Conservation (phyloP, 805 yeast species). For the Saturnispora halmiae region DNA sequence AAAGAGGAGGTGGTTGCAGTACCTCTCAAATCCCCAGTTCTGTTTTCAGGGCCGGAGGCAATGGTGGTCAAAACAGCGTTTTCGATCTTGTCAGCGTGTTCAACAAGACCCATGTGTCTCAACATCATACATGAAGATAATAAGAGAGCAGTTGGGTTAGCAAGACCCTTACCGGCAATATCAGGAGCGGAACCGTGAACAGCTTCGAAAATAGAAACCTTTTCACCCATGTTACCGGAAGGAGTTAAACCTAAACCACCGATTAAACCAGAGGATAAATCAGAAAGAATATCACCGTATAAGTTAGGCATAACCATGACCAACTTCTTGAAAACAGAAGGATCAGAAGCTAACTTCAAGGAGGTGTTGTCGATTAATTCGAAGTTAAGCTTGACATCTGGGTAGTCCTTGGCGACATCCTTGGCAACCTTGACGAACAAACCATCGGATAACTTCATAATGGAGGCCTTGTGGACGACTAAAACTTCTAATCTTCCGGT, state of each 20-base stretch:
- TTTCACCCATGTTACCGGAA: conserved; percentile 98
- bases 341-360: conserved; percentile 81
- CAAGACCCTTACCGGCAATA: conserved; percentile 97
- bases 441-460: conserved; percentile 98
- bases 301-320: conserved; percentile 98
- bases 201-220: conserved; percentile 96
- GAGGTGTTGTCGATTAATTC: conserved; percentile 96
- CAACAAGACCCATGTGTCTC: conserved; percentile 90
- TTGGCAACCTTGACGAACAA: conserved; percentile 87
- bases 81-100: conserved; percentile 79
- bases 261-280: conserved; percentile 92
- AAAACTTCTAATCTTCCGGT: conserved; percentile 80
- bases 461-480: conserved; percentile 97
- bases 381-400: conserved; percentile 71
- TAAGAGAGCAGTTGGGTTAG: conserved; percentile 96
- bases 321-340: conserved; percentile 73
- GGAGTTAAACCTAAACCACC: conserved; percentile 99
- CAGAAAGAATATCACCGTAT: conserved; percentile 98
- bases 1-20: conserved; percentile 79
- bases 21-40: conserved; percentile 96
- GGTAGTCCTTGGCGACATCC: conserved; percentile 84
- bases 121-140: conserved; percentile 98
- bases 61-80: conserved; percentile 79
- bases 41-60: conserved; percentile 91
- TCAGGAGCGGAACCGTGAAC: conserved; percentile 99